Percentiles rank a stretch among this genome's conserved stretches.
phyloP scores from a whole-genome alignment of 257 asterid species.

The Solanum clarkiae region DNA sequence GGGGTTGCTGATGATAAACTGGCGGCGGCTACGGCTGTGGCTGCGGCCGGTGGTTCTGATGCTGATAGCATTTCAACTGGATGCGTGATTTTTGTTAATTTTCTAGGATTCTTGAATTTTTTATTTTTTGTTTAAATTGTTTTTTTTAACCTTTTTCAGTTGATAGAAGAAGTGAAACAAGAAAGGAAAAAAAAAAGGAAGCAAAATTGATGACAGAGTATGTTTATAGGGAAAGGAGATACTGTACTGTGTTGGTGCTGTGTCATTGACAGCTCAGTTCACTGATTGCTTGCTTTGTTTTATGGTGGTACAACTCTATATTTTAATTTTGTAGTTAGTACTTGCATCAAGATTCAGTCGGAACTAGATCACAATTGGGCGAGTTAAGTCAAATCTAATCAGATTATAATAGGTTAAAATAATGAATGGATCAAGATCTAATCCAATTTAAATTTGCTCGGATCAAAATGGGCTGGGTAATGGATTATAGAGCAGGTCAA shows the following conservation, averaged over 20 bases:
- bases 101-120: background rate
- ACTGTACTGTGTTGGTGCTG: background rate
- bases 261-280: constrained; percentile 1
- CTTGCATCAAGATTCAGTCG: too few species aligned
- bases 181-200: background rate
- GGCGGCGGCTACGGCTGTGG: background rate
- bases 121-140: background rate
- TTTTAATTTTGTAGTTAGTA: too few species aligned
- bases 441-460: too few species aligned
- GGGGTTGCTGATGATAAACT: background rate
- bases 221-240: background rate
- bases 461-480: too few species aligned
- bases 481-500: too few species aligned
- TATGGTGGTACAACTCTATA: too few species aligned
- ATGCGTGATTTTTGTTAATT: background rate
- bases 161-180: background rate
- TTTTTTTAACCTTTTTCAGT: background rate
- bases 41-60: constrained; percentile 4
- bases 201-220: background rate
- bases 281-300: background rate
- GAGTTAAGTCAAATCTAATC: too few species aligned
- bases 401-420: too few species aligned
- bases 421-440: too few species aligned
- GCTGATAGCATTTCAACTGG: constrained; percentile 5
- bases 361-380: too few species aligned